Base-by-base conservation (phyloP, 768 basidiomycete species). In the Vararia minispora region DNA sequence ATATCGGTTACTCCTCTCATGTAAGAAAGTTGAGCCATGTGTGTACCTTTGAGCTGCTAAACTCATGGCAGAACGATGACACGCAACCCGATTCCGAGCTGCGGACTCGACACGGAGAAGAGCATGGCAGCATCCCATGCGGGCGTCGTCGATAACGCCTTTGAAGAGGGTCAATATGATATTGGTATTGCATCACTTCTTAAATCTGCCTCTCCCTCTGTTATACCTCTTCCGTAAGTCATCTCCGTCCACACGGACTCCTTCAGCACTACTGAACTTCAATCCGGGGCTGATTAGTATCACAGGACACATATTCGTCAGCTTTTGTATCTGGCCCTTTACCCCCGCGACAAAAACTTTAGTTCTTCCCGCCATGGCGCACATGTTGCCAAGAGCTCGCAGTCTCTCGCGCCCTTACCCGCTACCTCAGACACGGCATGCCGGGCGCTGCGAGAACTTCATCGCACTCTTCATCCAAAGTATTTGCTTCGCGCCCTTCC, bases 81-180 rank as follows among this genome's bases (percentile, higher is more conserved):
- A n/a, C n/a, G n/a, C n/a, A n/a, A n/a, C n/a, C n/a, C n/a, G n/a
- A n/a, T n/a, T n/a, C n/a, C n/a, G n/a, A n/a, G n/a, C n/a, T n/a
- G n/a, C n/a, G n/a, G n/a, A n/a, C n/a, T n/a, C n/a, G n/a, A n/a
- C n/a, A n/a, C n/a, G n/a, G n/a, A n/a, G n/a, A n/a, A n/a, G n/a
- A n/a, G n/a, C n/a, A n/a, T n/a, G n/a, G n/a, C n/a, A n/a, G n/a
- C n/a, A n/a, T n/a, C n/a, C 16, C 44, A 45, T 31, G 41, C 35
- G 12, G 66, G 64, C 24, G 58, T 82, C 4, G 78, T 85, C 14
- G 80, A 86, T 51, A 75, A 68, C 37, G 77, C 77, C 42, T 72
- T 86, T 14, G 84, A 87, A 49, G 84, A 87, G 54, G 74, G 76
- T 13, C 79, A 84, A 41, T 83, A 80, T 45, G 76, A 82, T 48